Evolutionary conservation across 140 eudicot genomes (phyloP), one percentile per base, ranked within the genome.

Genomic region (Senecio squalidus): DNA sequence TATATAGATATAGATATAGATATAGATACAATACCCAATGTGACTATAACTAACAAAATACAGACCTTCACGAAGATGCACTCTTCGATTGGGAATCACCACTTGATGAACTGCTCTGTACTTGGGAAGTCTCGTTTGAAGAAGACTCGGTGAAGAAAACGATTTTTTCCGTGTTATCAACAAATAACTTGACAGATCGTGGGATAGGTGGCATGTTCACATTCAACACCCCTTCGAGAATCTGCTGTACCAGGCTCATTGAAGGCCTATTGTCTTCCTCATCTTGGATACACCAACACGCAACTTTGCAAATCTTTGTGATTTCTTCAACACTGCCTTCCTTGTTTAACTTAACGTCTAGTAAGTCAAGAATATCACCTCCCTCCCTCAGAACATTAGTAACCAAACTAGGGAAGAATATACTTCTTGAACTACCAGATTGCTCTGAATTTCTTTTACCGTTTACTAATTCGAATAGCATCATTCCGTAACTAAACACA

Each of bases 401-500:
- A 41, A 76, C 83, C 68, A 64, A 65, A 15, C 69, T 45, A 40
- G 95, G 95, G 73, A 86, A 86, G 69, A 76, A 86, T 23, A 13
- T 61, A 10, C 33, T 29, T 7, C n/a, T 75, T 20, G 76, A 81
- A 9, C 80, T 75, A 4, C 57, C 76, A 23, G 68, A 69, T 39
- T 50, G 45, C 39, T 62, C 78, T 3, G 76, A 41, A 61, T 88
- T 84, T 62, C 90, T 24, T 67, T 67, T 76, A 1, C 94, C 96
- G 0, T 84, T 66, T 15, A 88, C 60, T 15, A 88, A 50, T 51
- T 88, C 96, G 27, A 88, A 81, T 22, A 88, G 79, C 87, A 84
- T 74, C 94, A 84, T 84, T 3, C 94, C 90, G 17, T 81, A 88
- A 74, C 96, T 88, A 34, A 50, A 88, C 11, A 88, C 94, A 72